Evolutionary conservation across 2,329 filamentous ascomycete genomes (phyloP).

Genomic region (Sphaerostilbella broomeana): DNA sequence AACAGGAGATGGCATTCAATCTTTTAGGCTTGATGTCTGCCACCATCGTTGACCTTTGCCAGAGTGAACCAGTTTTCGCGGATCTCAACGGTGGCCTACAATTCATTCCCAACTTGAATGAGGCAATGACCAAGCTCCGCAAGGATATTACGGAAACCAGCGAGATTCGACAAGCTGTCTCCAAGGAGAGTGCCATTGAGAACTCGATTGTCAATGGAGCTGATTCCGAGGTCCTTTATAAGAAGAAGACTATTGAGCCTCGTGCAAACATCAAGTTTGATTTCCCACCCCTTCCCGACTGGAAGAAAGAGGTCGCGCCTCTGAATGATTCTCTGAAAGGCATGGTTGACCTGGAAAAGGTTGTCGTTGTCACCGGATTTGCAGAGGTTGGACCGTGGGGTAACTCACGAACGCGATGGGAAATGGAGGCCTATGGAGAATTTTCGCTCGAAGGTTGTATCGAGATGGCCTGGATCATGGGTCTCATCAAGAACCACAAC

Average conservation of each 20-base stretch:
- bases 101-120: slow-evolving; percentile 93
- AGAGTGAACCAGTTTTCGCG: slow-evolving; percentile 90
- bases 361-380: slow-evolving; percentile 95
- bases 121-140: slow-evolving; percentile 85
- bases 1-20: slow-evolving; percentile 99
- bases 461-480: slow-evolving; percentile 99
- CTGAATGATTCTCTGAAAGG: slow-evolving; percentile 85
- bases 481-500: slow-evolving; percentile 97
- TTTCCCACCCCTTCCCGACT: slow-evolving; percentile 84
- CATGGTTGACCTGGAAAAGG: slow-evolving; percentile 98
- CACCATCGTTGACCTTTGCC: slow-evolving; percentile 88
- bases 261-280: slow-evolving; percentile 98
- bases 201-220: slow-evolving; percentile 97
- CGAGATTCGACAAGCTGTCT: slow-evolving; percentile 86
- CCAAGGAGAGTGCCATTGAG: slow-evolving; percentile 91
- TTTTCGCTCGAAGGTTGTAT: slow-evolving; percentile 97
- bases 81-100: slow-evolving; percentile 97
- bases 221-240: slow-evolving; percentile 84
- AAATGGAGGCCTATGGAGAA: slow-evolving; percentile 95
- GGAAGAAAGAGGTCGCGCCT: slow-evolving; percentile 84
- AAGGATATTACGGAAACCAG: slow-evolving; percentile 94
- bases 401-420: slow-evolving; percentile 96
- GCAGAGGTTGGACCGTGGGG: slow-evolving; percentile 96
- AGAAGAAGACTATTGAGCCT: slow-evolving; percentile 87
- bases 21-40: slow-evolving; percentile 93